phyloP scores from a whole-genome alignment of 345 rosid genomes.

The Hibiscus mutabilis region DNA sequence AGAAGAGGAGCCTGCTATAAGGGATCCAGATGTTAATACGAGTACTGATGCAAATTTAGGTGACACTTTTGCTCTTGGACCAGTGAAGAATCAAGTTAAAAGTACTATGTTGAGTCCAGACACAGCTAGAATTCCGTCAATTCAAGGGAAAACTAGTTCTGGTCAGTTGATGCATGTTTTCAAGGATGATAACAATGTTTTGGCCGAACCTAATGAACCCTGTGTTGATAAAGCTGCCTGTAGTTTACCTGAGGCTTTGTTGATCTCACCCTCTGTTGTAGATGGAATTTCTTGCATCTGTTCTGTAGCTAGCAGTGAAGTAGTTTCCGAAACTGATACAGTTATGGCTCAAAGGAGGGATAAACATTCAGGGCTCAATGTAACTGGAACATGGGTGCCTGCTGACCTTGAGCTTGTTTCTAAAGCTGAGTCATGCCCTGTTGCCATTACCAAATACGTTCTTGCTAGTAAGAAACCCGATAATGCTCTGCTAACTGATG shows the following conservation, averaged over 20 bases:
- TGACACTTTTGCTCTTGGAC: background rate
- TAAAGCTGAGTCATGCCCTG: constrained; percentile 47
- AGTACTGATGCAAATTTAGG: background rate
- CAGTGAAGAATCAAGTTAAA: constrained; percentile 10
- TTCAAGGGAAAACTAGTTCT: constrained; percentile 10
- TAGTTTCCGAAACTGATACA: constrained; percentile 15
- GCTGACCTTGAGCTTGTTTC: constrained; percentile 30
- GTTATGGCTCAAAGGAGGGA: background rate
- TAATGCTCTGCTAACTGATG: constrained; percentile 9
- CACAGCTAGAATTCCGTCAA: background rate
- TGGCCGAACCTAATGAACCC: constrained; percentile 18
- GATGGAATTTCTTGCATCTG: constrained; percentile 15
- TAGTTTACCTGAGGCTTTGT: constrained; percentile 19
- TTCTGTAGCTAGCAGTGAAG: constrained; percentile 14
- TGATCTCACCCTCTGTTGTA: constrained; percentile 18
- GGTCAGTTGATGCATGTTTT: constrained; percentile 3
- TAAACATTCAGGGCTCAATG: background rate
- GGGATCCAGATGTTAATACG: background rate
- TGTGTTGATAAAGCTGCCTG: constrained; percentile 11
- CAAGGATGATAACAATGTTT: constrained; percentile 11
- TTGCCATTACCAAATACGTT: constrained; percentile 35
- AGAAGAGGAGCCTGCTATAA: constrained; percentile 8
- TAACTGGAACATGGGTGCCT: constrained; percentile 32
- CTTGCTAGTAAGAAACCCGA: background rate
- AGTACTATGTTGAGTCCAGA: constrained; percentile 1